Percentiles rank a stretch among this genome's conserved stretches.
phyloP scores from a whole-genome alignment of 257 asterid species.

The Primulina eburnea region DNA sequence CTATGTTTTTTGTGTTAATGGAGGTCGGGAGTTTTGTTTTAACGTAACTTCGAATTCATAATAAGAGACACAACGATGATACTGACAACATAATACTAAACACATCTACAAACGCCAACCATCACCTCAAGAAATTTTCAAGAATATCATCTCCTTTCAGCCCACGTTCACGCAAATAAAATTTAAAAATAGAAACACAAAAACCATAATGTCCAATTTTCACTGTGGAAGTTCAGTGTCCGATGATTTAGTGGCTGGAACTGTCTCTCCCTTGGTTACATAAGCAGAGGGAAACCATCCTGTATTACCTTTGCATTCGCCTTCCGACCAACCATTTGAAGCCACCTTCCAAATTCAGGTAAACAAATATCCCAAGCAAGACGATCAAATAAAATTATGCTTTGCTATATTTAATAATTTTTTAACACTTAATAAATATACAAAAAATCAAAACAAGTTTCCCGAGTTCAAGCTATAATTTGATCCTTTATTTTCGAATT shows the following conservation, averaged over 20 bases:
- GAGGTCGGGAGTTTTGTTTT: no score
- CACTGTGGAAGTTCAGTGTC: conserved; percentile 22
- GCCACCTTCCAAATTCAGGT: conserved; percentile 42
- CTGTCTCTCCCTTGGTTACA: conserved; percentile 49
- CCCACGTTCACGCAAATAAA: no score
- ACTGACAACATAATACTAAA: no score
- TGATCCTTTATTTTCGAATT: no score
- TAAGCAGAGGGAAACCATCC: conserved; percentile 99
- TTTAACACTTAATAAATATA: neutral
- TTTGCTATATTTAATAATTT: no score
- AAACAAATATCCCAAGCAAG: conserved; percentile 8
- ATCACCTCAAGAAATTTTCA: no score
- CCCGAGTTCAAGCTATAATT: no score
- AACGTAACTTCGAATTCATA: no score
- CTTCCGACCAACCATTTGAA: conserved; percentile 95
- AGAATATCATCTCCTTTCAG: no score
- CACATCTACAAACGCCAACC: no score
- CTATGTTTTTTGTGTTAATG: no score
- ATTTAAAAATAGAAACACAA: neutral
- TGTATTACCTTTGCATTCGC: conserved; percentile 78
- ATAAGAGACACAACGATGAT: no score
- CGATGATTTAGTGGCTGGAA: conserved; percentile 39
- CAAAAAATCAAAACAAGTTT: neutral
- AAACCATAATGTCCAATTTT: neutral
- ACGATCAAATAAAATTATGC: neutral